Base-by-base conservation (phyloP, 1,284 basidiomycete genomes). In the Phellopilus nigrolimitatus region DNA sequence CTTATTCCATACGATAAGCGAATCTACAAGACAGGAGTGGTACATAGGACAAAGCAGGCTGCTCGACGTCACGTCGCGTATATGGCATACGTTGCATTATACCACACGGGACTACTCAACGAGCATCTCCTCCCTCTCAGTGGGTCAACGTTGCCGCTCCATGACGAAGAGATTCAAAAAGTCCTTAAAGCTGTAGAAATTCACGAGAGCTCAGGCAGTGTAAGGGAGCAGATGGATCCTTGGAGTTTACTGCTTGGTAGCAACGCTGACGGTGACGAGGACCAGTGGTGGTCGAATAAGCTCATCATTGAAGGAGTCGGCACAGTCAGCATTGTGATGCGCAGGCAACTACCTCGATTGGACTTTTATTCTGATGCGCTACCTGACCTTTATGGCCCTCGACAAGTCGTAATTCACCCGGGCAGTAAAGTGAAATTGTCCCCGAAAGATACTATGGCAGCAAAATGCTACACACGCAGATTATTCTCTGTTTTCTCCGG, bases 21-120 rank as follows among this genome's bases (percentile, higher is more conserved):
- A 3, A 65, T 70, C 27, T 80, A 82, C 59, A 62, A 66, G 1
- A 79, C 79, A 0, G 68, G 72, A 0, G 61, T 68, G 10, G 65
- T 72, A 30, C 79, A 82, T 59, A 59, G 55, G 1, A 74, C 71
- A 12, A 87, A 84, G 59, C 71, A 72, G 12, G 79, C 76, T 1
- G 88, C 89, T 0, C 76, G 80, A 59, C 76, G 80, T 39, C 80
- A 83, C 49, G 83, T 75, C 0, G 88, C 89, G 0, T 91, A 84
- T 64, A 68, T 77, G 40, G 83, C 85, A 0, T 90, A 89, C 62
- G 56, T 71, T 9, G 65, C 71, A 3, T 68, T 93, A 1, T 81
- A 85, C 60, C 61, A 77, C 1, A 71, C 74, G 0, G 78, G 75
- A 0, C 66, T 88, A 0, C 70, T 93, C 10, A 85, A 88, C 58